Base-by-base conservation (phyloP, 371 early-diverging fungal genomes). In the Mucor mucedo region DNA sequence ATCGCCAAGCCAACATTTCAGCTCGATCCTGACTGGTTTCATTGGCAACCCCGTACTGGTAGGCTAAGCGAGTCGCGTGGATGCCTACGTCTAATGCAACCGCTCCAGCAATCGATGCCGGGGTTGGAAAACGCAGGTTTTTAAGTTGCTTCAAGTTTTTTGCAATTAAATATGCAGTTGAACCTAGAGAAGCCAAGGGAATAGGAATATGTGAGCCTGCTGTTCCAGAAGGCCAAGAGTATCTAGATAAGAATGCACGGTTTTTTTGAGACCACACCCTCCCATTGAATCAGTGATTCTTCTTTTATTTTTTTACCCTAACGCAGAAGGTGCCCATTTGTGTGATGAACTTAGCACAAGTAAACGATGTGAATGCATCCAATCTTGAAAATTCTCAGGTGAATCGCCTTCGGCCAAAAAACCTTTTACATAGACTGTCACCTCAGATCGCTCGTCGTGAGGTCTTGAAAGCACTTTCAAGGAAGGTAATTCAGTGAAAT, bases 181-280 rank as follows among this genome's bases (percentile, higher is more conserved):
- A 77, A n/a, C 74, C 74, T 8, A 80, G 30, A 3, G 73, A 78
- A 14, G 81, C 81, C 1, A 81, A 45, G 3, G 81, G 81, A 32
- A 81, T 42, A 0, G 81, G 81, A 14, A 81, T 65, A 55, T 74
- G 71, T 5, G 65, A 55, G 13, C 56, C 32, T 9, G 70, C 55
- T 38, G 68, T 73, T 4, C 81, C 81, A 5, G 81, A 80, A 6
- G 81, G 78, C 81, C 81, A 80, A n/a, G 81, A 80, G 52, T 78
- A 80, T 0, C 78, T 77, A 21, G 5, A 21, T 21, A 21, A 21
- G 21, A 21, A 21, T 21, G 21, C 21, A 21, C 21, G 21, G 21
- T 21, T 21, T 21, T 21, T 21, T 21, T 21, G 21, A 21, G 21
- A 21, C 21, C 21, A 21, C 1, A 21, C 21, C 21, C 0, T 21